Conservation (phyloP, 371 early-diverging fungal species). For the Mortierella sp. region DNA sequence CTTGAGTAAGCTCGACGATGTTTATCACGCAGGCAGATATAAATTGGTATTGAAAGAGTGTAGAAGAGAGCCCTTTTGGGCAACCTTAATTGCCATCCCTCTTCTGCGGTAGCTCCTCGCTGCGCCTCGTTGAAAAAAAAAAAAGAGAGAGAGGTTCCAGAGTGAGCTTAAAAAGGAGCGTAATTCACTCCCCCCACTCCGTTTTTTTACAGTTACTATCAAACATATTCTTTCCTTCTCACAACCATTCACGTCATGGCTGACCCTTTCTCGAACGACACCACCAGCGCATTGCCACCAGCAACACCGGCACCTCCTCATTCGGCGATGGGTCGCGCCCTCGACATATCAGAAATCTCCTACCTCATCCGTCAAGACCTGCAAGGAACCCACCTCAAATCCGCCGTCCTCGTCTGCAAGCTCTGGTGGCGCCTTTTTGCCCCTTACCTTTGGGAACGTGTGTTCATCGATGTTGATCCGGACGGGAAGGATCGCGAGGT, state of each 20-base stretch:
- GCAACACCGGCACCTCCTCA: too few relatives aligned
- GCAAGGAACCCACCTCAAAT: background rate
- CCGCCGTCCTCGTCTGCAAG: background rate
- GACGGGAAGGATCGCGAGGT: slow-evolving; percentile 23
- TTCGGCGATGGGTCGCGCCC: slow-evolving; percentile 3
- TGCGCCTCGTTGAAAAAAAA: too few relatives aligned
- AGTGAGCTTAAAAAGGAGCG: too few relatives aligned
- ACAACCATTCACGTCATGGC: too few relatives aligned
- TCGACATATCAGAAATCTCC: slow-evolving; percentile 27
- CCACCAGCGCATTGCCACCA: too few relatives aligned
- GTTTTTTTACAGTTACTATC: too few relatives aligned
- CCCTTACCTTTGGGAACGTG: slow-evolving; percentile 34
- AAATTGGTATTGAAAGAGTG: background rate
- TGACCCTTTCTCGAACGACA: too few relatives aligned
- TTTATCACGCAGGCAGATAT: background rate
- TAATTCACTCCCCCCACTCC: too few relatives aligned
- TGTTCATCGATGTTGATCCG: slow-evolving; percentile 29
- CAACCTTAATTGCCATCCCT: background rate
- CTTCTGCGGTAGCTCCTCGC: too few relatives aligned
- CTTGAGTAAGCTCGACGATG: background rate
- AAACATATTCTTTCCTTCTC: too few relatives aligned
- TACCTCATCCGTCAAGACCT: slow-evolving; percentile 28
- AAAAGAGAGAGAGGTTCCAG: too few relatives aligned
- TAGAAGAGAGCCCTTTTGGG: background rate
- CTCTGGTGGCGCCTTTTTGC: slow-evolving; percentile 37